Evolutionary conservation across 2,329 filamentous ascomycete species (phyloP), one percentile per base, ranked within the genome.

Genomic region (Leptographium wingfieldii): DNA sequence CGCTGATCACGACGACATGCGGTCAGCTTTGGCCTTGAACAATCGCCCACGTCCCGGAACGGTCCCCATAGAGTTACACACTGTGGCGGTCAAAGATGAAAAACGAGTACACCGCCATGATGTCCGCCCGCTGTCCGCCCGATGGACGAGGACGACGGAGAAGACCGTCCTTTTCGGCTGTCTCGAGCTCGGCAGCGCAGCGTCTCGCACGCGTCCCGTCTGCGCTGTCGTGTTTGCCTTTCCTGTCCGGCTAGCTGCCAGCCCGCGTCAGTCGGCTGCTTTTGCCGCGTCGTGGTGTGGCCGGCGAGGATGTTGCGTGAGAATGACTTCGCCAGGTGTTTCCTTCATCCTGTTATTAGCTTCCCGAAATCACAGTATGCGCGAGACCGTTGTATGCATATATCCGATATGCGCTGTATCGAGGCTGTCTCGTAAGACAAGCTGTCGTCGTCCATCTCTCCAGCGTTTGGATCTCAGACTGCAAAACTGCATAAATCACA

Each of bases 51-150:
- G 22, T 22, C 22, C 22, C 22, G 22, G 22, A 22, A 22, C 22
- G 22, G 22, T 22, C 22, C 22, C 22, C 22, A 22, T 22, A 22
- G 22, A 22, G 22, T 22, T n/a, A 69, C 82, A 70, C 80, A 96
- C 94, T 96, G 75, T 99, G 94, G 66, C 94, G 87, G 76, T 99
- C 94, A 73, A 99, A 99, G 71, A 99, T 96, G 80, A 96, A 96
- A 76, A 99, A 96, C 62, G 91, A 92, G 76, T 95, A 97, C 73
- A 97, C 88, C 63, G 88, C 86, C 94, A 99, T 97, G 70, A 67
- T 48, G 25, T 16, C 33, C 16, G 33, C 5, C 35, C 10, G 11
- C 10, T 22, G 6, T 40, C 38, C 16, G 38, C 38, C 5, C 14
- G 38, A 16, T 12, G 16, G 38, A 16, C 38, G 38, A 40, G 38